A percentile compares a stretch with the other conserved stretches of the same genome.
These are phyloP conservation scores for Pestalotiopsis sp. DNA, from an alignment of 2,329 filamentous ascomycete genomes.

Conservation along the genomic window DNA sequence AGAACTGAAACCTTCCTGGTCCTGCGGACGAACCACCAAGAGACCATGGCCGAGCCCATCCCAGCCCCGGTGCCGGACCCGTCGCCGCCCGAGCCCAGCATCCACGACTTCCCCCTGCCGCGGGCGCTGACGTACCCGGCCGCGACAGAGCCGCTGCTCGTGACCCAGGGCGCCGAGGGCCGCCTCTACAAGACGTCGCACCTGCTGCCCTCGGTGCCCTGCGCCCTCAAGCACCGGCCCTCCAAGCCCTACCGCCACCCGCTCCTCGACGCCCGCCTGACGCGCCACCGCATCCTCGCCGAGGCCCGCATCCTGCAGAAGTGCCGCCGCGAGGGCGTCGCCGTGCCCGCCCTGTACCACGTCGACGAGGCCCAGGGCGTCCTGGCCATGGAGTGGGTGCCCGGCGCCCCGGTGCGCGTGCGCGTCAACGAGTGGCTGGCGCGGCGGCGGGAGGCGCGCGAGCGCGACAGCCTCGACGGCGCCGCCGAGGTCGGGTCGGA, in stretches of 20 bases:
- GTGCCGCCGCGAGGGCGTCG: slow-evolving; percentile 76
- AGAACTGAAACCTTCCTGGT: neutral
- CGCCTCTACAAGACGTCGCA: slow-evolving; percentile 88
- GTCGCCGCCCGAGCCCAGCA: neutral
- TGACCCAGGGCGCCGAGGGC: slow-evolving; percentile 94
- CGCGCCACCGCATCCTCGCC: slow-evolving; percentile 81
- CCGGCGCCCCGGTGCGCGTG: slow-evolving; percentile 70
- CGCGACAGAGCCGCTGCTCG: slow-evolving; percentile 64
- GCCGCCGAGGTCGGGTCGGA: slow-evolving; percentile 26
- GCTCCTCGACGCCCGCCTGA: slow-evolving; percentile 83
- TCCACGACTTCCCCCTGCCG: slow-evolving; percentile 55
- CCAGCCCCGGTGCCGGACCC: slow-evolving; percentile 5
- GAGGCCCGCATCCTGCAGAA: slow-evolving; percentile 85
- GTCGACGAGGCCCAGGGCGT: slow-evolving; percentile 67
- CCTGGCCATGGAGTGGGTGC: slow-evolving; percentile 85
- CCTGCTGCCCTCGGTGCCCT: slow-evolving; percentile 67
- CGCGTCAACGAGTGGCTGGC: slow-evolving; percentile 71
- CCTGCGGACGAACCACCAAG: neutral
- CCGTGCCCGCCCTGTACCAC: slow-evolving; percentile 80
- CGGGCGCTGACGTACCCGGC: slow-evolving; percentile 65
- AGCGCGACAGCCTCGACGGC: neutral
- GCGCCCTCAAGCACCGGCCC: slow-evolving; percentile 89
- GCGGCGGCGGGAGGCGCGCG: slow-evolving; percentile 33
- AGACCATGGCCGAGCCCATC: slow-evolving; percentile 19
- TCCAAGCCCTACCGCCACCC: slow-evolving; percentile 92